Percentiles rank a stretch among this genome's conserved stretches.
Conservation (phyloP, 2,329 filamentous ascomycete species). For the Monilinia fructicola region DNA sequence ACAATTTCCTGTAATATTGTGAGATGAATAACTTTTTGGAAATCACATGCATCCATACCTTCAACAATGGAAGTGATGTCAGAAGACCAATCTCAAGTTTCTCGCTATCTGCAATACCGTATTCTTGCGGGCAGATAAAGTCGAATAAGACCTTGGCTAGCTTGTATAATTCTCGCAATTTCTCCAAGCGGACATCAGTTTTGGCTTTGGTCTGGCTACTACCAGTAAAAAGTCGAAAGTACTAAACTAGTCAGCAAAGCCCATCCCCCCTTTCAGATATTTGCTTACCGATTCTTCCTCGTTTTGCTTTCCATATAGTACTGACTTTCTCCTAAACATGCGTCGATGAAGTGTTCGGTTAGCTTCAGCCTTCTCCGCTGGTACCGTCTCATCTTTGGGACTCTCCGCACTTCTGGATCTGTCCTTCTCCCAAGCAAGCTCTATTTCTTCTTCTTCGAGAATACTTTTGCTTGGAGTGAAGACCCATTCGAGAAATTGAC, state of each 20-base stretch:
- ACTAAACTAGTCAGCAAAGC: conserved; percentile 45
- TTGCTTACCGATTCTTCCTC: conserved; percentile 44
- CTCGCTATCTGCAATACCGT: conserved; percentile 91
- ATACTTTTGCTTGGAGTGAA: conserved; percentile 84
- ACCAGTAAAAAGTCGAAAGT: conserved; percentile 88
- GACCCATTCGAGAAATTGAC: conserved; percentile 94
- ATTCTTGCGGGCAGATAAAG: conserved; percentile 97
- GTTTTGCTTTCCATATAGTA: conserved; percentile 54
- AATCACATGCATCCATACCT: conserved; percentile 29
- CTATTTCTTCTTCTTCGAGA: conserved; percentile 64
- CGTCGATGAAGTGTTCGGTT: conserved; percentile 43
- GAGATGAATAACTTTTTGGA: conserved; percentile 19
- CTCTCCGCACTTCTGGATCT: conserved; percentile 34
- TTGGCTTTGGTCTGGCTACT: conserved; percentile 73
- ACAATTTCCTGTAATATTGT: conserved; percentile 74
- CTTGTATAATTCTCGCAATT: conserved; percentile 88
- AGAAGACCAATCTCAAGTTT: conserved; percentile 98
- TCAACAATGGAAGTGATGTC: conserved; percentile 87
- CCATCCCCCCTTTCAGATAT: too few relatives aligned
- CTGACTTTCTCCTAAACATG: conserved; percentile 61
- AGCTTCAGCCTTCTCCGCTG: conserved; percentile 35
- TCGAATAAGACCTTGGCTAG: conserved; percentile 94
- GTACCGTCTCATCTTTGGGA: conserved; percentile 28
- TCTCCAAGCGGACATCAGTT: conserved; percentile 79
- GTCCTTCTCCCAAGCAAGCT: conserved; percentile 39